Evolutionary conservation across 306 rosid genomes (phyloP), one percentile per base, ranked within the genome.

Genomic region (Senna siamea): DNA sequence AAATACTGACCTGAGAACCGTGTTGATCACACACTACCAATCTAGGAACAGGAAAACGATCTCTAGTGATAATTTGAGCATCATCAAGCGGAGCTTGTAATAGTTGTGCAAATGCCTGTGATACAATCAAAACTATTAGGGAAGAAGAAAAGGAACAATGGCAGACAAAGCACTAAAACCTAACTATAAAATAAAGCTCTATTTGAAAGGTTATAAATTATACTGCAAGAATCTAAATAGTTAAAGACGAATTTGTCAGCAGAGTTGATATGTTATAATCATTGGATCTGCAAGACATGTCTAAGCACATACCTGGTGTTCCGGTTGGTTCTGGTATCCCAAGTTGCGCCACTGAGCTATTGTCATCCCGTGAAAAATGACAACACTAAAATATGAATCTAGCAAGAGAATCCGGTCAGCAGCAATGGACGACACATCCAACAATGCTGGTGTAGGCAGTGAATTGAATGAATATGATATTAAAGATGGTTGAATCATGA

Each of bases 321-420:
- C 96, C 22, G 87, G 88, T 71, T 90, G 95, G 86, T 89, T 78
- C 80, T 94, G 99, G 82, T 91, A 94, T 72, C 99, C 99, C 86
- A 89, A 70, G 81, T 92, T 94, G 66, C 99, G 99, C 99, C 99
- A 94, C 83, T 94, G 99, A 70, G 99, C 99, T 67, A 94, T 92
- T 52, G 94, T 92, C 96, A 92, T 85, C 79, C 99, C 99, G 73
- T 94, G 99, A 90, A 92, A 92, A 87, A 92, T 59, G 75, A 94
- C 99, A 61, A 94, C 85, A 74, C 95, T 92, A 79, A 94, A 92
- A 82, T 89, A 92, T 14, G 99, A 85, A 86, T 94, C 97, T 61
- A 94, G 85, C 85, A 94, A 80, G 77, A 94, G 90, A 85, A 94
- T 94, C 69, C 85, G 87, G 73, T 94, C 97, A 10, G 95, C 90